Evolutionary conservation across 2,329 filamentous ascomycete species (phyloP).

Genomic region (Verticillium isaacii): DNA sequence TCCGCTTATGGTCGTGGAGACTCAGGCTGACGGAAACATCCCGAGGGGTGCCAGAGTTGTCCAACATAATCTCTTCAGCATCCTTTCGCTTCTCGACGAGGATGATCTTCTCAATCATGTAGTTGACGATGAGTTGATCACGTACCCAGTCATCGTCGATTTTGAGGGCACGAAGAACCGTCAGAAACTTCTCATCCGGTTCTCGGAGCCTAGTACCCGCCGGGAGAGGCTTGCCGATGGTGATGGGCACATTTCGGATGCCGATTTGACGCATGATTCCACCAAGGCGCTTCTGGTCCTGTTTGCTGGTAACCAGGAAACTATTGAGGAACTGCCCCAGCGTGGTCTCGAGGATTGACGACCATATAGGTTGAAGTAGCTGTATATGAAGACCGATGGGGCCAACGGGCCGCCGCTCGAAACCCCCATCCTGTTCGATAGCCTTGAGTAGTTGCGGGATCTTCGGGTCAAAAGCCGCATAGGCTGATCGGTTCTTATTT

Average conservation of each 20-base stretch:
- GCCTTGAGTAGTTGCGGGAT: conserved; percentile 60
- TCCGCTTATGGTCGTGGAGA: conserved; percentile 52
- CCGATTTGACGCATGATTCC: conserved; percentile 56
- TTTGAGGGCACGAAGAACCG: conserved; percentile 73
- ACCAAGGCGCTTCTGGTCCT: conserved; percentile 67
- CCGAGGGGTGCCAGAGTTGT: conserved; percentile 46
- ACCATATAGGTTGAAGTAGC: conserved; percentile 77
- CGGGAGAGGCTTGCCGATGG: conserved; percentile 54
- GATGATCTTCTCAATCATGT: conserved; percentile 78
- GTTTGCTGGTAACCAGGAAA: conserved; percentile 76
- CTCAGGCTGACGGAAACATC: conserved; percentile 74
- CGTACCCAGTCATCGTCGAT: conserved; percentile 76
- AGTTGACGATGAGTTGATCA: conserved; percentile 78
- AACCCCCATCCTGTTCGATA: conserved; percentile 67
- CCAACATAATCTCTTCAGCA: conserved; percentile 66
- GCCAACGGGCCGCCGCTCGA: conserved; percentile 70
- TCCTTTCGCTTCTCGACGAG: conserved; percentile 65
- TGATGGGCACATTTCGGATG: conserved; percentile 48
- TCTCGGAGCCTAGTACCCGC: conserved; percentile 64
- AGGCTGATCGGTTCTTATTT: conserved; percentile 47
- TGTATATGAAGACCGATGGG: conserved; percentile 77
- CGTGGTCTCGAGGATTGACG: conserved; percentile 70
- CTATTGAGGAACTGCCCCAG: conserved; percentile 66
- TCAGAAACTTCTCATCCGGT: conserved; percentile 68
- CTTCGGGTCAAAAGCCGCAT: conserved; percentile 58